Conservation (phyloP, 2,329 filamentous ascomycete species). For the Aureobasidium pullulans region DNA sequence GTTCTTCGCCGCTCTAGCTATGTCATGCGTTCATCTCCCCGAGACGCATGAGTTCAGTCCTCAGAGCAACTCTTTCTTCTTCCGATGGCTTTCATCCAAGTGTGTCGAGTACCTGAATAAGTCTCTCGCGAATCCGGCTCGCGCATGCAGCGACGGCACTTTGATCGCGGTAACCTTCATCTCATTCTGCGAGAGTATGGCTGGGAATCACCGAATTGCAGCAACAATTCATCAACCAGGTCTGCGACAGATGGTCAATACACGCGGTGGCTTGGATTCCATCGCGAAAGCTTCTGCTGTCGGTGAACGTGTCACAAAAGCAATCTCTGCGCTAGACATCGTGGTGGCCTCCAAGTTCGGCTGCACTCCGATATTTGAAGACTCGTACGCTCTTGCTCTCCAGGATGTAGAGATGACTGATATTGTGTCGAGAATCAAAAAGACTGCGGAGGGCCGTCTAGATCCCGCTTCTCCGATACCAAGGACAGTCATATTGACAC, state of each 20-base stretch:
- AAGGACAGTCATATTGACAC: neutral
- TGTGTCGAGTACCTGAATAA: slow-evolving; percentile 5
- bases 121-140: neutral
- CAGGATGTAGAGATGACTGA: slow-evolving; percentile 7
- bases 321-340: neutral
- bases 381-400: neutral
- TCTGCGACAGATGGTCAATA: neutral
- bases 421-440: slow-evolving; percentile 5
- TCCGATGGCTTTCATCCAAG: slow-evolving; percentile 8
- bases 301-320: neutral
- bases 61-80: slow-evolving; percentile 6
- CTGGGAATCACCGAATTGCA: neutral
- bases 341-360: slow-evolving; percentile 9
- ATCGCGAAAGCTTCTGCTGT: neutral
- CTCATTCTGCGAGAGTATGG: slow-evolving; percentile 4
- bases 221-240: slow-evolving; percentile 3
- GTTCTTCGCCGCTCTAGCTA: neutral
- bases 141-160: slow-evolving; percentile 4
- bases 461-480: slow-evolving; percentile 5
- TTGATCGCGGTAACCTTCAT: slow-evolving; percentile 5
- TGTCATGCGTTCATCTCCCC: slow-evolving; percentile 2
- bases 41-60: slow-evolving; percentile 5
- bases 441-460: neutral
- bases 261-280: neutral
- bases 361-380: neutral